Conservation (phyloP, 169 alveolate species). For the Miamiensis avidus region DNA sequence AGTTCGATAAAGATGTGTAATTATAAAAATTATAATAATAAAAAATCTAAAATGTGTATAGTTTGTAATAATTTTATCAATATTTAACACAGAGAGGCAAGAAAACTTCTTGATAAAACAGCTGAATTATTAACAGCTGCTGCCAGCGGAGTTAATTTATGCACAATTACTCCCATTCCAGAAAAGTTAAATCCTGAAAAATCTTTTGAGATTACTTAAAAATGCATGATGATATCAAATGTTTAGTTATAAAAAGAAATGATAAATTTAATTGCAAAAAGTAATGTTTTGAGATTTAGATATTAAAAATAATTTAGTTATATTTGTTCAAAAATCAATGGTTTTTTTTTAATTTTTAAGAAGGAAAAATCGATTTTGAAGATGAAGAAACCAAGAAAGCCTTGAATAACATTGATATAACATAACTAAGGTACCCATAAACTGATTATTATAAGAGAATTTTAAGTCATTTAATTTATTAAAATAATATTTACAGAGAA, state of each 20-base stretch:
- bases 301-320: neutral
- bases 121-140: neutral
- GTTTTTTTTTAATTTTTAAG: neutral
- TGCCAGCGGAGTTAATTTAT: neutral
- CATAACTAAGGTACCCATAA: neutral
- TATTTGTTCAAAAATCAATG: no score
- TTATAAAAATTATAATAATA: no score
- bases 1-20: neutral
- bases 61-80: no score
- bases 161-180: neutral
- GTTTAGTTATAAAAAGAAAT: neutral
- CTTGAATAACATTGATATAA: neutral
- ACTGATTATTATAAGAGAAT: no score
- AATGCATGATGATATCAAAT: neutral
- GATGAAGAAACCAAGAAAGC: neutral
- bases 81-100: neutral
- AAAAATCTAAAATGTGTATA: no score
- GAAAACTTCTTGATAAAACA: neutral
- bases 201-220: neutral
- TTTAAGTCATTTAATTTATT: no score
- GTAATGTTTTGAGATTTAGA: neutral
- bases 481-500: neutral
- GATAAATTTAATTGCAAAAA: no score
- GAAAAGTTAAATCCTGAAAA: neutral
- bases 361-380: neutral